Conservation (phyloP, 805 yeast species). For the Pichia cabralensis region DNA sequence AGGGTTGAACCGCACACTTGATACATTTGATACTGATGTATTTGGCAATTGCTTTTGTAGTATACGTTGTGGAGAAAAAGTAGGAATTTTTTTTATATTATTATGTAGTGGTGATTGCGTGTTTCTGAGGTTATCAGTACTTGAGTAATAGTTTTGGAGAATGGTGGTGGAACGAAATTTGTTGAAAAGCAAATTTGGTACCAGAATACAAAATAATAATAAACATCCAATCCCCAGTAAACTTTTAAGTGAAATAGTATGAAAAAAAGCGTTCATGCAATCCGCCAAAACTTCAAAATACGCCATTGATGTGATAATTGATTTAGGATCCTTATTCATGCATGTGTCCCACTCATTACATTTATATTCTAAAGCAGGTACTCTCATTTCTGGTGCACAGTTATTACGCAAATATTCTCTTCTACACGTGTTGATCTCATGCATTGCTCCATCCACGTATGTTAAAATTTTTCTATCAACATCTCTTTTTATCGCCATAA, state of each 20-base stretch:
- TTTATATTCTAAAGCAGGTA: conserved; percentile 61
- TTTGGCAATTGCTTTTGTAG: no score
- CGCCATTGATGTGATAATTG: conserved; percentile 24
- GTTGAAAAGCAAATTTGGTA: conserved; percentile 22
- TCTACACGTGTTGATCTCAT: conserved; percentile 60
- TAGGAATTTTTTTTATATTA: no score
- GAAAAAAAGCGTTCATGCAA: conserved; percentile 26
- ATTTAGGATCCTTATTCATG: conserved; percentile 67
- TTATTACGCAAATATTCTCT: conserved; percentile 61
- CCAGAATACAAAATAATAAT: conserved; percentile 12
- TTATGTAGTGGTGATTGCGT: no score
- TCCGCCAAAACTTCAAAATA: conserved; percentile 27
- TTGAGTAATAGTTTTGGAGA: no score
- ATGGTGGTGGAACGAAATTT: conserved; percentile 18
- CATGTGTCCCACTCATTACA: conserved; percentile 76
- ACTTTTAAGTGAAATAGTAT: conserved; percentile 19
- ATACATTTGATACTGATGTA: no score
- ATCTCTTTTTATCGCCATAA: conserved; percentile 34
- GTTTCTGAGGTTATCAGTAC: no score
- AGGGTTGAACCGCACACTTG: conserved; percentile 21
- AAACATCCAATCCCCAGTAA: conserved; percentile 13
- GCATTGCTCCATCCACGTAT: conserved; percentile 47
- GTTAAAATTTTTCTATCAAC: conserved; percentile 60
- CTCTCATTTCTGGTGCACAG: conserved; percentile 55
- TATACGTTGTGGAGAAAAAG: no score